A percentile compares a stretch with the other conserved stretches of the same genome.
phyloP scores from a whole-genome alignment of 2,329 filamentous ascomycete genomes.

The Paecilomyces sp. region DNA sequence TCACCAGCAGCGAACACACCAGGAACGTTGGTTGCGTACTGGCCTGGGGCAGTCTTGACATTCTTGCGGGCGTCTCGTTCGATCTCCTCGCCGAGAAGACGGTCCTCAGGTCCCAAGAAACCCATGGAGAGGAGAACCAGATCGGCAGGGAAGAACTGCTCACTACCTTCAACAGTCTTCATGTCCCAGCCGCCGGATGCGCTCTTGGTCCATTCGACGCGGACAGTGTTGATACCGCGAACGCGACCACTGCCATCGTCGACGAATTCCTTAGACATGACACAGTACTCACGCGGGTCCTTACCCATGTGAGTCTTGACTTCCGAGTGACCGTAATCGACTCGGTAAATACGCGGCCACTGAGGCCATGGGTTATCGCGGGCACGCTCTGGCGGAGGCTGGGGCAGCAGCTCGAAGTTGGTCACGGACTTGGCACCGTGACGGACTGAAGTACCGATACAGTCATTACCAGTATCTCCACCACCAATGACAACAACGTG shows the following conservation, averaged over 20 bases:
- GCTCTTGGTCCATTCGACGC: slow-evolving; percentile 93
- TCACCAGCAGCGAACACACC: slow-evolving; percentile 93
- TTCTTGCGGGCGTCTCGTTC: slow-evolving; percentile 93
- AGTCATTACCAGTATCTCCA: slow-evolving; percentile 96
- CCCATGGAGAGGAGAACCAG: slow-evolving; percentile 94
- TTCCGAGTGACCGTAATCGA: slow-evolving; percentile 96
- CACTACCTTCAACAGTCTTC: slow-evolving; percentile 90
- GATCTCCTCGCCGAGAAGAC: slow-evolving; percentile 76
- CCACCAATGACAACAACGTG: slow-evolving; percentile 94
- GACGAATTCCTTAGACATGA: slow-evolving; percentile 96
- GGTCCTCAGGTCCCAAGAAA: slow-evolving; percentile 88
- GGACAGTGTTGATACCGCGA: slow-evolving; percentile 91
- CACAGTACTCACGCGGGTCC: slow-evolving; percentile 93
- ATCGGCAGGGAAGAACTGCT: slow-evolving; percentile 95
- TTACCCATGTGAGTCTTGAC: slow-evolving; percentile 95
- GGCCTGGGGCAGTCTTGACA: slow-evolving; percentile 82
- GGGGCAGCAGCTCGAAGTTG: slow-evolving; percentile 93
- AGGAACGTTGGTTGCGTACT: slow-evolving; percentile 80
- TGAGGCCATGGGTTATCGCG: slow-evolving; percentile 97
- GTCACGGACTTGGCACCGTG: slow-evolving; percentile 93
- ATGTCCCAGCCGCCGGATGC: slow-evolving; percentile 92
- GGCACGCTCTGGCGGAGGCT: slow-evolving; percentile 83
- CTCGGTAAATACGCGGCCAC: slow-evolving; percentile 95
- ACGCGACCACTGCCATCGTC: slow-evolving; percentile 81
- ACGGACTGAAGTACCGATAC: slow-evolving; percentile 91